Base-by-base conservation (phyloP, 2,329 filamentous ascomycete genomes). In the Cladosporium halotolerans region DNA sequence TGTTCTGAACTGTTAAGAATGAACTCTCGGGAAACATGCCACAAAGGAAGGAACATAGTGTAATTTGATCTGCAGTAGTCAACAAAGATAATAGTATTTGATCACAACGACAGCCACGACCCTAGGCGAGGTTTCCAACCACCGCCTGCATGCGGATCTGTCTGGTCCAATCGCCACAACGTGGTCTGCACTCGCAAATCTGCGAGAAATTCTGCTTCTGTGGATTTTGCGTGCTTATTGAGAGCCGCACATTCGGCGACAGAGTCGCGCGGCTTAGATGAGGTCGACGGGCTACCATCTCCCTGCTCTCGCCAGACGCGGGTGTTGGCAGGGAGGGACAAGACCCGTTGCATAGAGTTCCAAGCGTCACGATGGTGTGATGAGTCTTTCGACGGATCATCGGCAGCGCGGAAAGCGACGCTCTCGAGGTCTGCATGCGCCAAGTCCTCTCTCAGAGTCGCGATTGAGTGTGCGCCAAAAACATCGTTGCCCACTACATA, bases 381-480 rank as follows among this genome's bases (percentile, higher is more conserved):
- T 16, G 45, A 28, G 13, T 39, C 45, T 2, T 40, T 33, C 9
- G 33, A 23, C 8, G 14, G 7, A 11, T n/a, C 31, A 16, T 18
- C 9, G 5, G 31, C 18, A 13, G 16, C n/a, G 9, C 40, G 9
- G 38, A 40, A 2, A 40, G 38, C 38, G 7, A 16, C 4, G 38
- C 23, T 44, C 6, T 28, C 28, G 5, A 44, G 10, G 13, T 14
- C 6, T 11, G 18, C 2, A 32, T 44, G 18, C 18, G 2, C 4
- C 2, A 44, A 5, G 32, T 45, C 32, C 14, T 45, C 28, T 2
- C 9, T 11, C 33, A 44, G 40, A 11, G 19, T 34, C 3, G 52
- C 52, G 8, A 53, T 42, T 7, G 44, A 48, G 45, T 44, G 31
- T 14, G 52, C 52, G 5, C 52, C 52, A 14, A 53, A 53, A n/a